Percentiles rank a stretch among this genome's conserved stretches.
phyloP scores from a whole-genome alignment of 176 grass and related monocot species.

The barley (Hordeum vulgare) region MorexV3_pseudomolecules_assembly NC_058522.1:99795781-99796280 shows the following conservation, averaged over 20 bases:
- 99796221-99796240: slow-evolving; percentile 33
- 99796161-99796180: slow-evolving; percentile 30
- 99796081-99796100: not conserved
- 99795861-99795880: not conserved
- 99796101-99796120: no score
- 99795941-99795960: slow-evolving; percentile 35
- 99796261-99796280: no score
- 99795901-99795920: slow-evolving; percentile 17
- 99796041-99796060: slow-evolving; percentile 9
- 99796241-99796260: no score
- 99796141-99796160: slow-evolving; percentile 12
- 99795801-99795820: no score
- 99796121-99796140: not conserved
- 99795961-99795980: slow-evolving; percentile 26
- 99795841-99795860: not conserved
- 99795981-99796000: slow-evolving; percentile 33
- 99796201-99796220: slow-evolving; percentile 42
- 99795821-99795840: no score
- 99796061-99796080: slow-evolving; percentile 24
- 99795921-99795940: slow-evolving; percentile 33
- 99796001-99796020: slow-evolving; percentile 14
- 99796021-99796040: not conserved
- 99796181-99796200: slow-evolving; percentile 28
- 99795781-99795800: no score
- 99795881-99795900: slow-evolving; percentile 8